phyloP scores from a whole-genome alignment of 2,329 filamentous ascomycete species.

The Ceratocystiopsis minuta region DNA sequence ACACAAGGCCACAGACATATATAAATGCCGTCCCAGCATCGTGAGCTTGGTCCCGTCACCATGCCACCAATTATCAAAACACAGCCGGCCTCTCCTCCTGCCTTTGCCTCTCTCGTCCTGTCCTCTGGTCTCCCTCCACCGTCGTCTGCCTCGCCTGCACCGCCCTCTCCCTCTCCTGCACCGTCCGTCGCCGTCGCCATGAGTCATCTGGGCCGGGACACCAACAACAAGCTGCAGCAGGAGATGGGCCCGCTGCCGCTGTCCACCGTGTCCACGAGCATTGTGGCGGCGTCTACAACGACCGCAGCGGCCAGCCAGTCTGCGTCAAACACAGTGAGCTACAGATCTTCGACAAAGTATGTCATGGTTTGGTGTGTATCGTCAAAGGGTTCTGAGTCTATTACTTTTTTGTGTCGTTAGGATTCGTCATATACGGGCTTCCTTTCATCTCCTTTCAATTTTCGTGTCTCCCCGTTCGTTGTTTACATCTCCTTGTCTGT shows the following conservation, averaged over 20 bases:
- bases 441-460: too few relatives aligned
- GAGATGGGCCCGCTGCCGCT: constrained; percentile 7
- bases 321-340: background rate
- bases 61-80: too few relatives aligned
- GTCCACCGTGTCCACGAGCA: constrained; percentile 3
- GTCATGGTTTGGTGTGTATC: background rate
- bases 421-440: too few relatives aligned
- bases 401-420: too few relatives aligned
- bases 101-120: background rate
- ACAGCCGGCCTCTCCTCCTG: too few relatives aligned
- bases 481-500: too few relatives aligned
- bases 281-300: background rate
- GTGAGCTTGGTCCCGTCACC: too few relatives aligned
- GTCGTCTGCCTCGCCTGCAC: background rate
- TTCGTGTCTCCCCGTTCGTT: too few relatives aligned
- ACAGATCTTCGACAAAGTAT: background rate
- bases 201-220: constrained; percentile 4
- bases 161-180: background rate
- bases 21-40: too few relatives aligned
- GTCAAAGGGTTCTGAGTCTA: too few relatives aligned
- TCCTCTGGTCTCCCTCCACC: too few relatives aligned
- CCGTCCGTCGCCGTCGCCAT: background rate
- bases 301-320: background rate
- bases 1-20: too few relatives aligned
- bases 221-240: constrained; percentile 6